These are phyloP conservation scores for Neurospora crassa DNA, from an alignment of 2,329 filamentous ascomycete genomes.

Conservation along the genomic window DNA sequence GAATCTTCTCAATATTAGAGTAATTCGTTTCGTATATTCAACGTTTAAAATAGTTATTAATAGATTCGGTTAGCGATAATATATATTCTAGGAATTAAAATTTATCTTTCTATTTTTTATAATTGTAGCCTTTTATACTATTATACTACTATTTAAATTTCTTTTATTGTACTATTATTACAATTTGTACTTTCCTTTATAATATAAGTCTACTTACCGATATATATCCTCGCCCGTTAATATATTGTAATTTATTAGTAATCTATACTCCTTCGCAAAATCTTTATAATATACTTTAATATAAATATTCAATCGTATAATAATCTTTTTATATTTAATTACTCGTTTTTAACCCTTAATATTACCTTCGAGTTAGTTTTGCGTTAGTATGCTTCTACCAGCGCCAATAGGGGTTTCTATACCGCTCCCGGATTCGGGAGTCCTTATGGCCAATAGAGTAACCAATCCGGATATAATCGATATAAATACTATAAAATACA, in stretches of 20 bases:
- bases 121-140: not conserved
- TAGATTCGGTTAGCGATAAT: not conserved
- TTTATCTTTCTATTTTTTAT: not conserved
- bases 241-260: not conserved
- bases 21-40: not conserved
- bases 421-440: not conserved
- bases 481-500: not conserved
- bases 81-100: not conserved
- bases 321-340: not conserved
- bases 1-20: not conserved
- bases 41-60: not conserved
- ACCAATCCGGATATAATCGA: not conserved
- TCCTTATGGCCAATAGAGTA: not conserved
- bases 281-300: not conserved
- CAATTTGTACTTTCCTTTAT: not conserved
- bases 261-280: not conserved
- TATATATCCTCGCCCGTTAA: not conserved
- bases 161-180: not conserved
- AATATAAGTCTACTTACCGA: not conserved
- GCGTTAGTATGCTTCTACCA: not conserved
- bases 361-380: not conserved
- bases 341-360: not conserved
- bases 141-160: not conserved
- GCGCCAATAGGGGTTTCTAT: no score
- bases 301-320: not conserved